Conservation (phyloP, 805 yeast species). For the Candida montana region DNA sequence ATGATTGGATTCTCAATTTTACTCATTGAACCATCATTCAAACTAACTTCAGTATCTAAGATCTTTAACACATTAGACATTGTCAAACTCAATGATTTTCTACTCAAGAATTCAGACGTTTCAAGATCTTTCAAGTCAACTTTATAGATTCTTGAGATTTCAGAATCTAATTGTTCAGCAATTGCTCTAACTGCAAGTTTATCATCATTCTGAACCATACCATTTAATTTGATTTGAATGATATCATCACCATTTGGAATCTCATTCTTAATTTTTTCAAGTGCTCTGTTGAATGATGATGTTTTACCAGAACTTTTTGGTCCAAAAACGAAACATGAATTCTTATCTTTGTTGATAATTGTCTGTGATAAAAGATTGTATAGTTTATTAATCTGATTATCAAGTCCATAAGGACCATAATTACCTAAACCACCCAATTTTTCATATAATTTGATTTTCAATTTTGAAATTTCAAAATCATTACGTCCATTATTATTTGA, state of each 20-base stretch:
- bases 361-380: constrained; percentile 58
- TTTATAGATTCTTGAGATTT: constrained; percentile 29
- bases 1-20: constrained; percentile 45
- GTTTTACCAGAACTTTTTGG: constrained; percentile 79
- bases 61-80: constrained; percentile 52
- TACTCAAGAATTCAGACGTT: constrained; percentile 35
- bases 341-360: constrained; percentile 64
- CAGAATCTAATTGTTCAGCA: constrained; percentile 71
- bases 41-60: constrained; percentile 35
- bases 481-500: constrained; percentile 1
- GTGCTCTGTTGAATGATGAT: constrained; percentile 50
- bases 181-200: constrained; percentile 76
- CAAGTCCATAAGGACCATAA: constrained; percentile 31
- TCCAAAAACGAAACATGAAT: constrained; percentile 76
- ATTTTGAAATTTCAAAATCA: not conserved
- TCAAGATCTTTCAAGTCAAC: constrained; percentile 21
- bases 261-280: constrained; percentile 28
- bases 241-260: constrained; percentile 43
- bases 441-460: constrained; percentile 18
- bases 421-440: constrained; percentile 24
- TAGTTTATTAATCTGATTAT: constrained; percentile 41
- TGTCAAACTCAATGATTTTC: constrained; percentile 52
- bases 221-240: constrained; percentile 60
- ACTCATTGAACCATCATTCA: constrained; percentile 7
- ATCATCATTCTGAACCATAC: constrained; percentile 70